Base-by-base conservation (phyloP, 768 basidiomycete genomes). In the Holtermanniella nyarrowii region DNA sequence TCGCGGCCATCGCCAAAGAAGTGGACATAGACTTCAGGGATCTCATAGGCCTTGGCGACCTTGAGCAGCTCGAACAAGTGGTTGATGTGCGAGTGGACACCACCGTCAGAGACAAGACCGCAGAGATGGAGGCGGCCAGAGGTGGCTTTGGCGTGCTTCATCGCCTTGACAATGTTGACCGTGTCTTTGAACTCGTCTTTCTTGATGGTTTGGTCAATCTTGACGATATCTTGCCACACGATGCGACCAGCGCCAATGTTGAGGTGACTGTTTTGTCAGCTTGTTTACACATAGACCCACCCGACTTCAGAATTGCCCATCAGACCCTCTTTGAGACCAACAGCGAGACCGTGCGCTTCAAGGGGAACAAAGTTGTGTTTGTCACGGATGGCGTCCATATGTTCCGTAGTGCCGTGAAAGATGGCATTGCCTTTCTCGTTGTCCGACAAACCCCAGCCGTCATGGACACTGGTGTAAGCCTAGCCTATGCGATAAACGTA, bases 231-330 rank as follows among this genome's bases (percentile, higher is more conserved):
- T 71, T 96, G 91, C 91, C 91, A 95, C 24, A 95, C 89, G 46
- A 95, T 79, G 20, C 90, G 82, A 0, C 90, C 91, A 48, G 91
- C 91, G 26, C 90, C 90, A 59, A 91, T 88, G 73, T 96, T 96
- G 55, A 95, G 74, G 68, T 95, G 90, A 3, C 89, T 93, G 54
- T n/a, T 53, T 13, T 13, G 16, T 18, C n/a, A 27, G 21, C 37
- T 5, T 22, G 25, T 41, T n/a, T 18, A n/a, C 37, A 10, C 47
- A 26, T 37, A 26, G 7, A 74, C 86, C 52, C 65, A 90, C 87
- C 90, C 91, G 57, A 95, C 90, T 74, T 96, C 90, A 2, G 90
- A 93, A 75, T 96, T 93, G 14, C 90, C 91, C 91, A 96, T 96
- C 49, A 95, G 79, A 0, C 90, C 91, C 42, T 95, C 91, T 62